Evolutionary conservation across 805 yeast species (phyloP), one percentile per base, ranked within the genome.

Genomic region (Starmera dryadoides): DNA sequence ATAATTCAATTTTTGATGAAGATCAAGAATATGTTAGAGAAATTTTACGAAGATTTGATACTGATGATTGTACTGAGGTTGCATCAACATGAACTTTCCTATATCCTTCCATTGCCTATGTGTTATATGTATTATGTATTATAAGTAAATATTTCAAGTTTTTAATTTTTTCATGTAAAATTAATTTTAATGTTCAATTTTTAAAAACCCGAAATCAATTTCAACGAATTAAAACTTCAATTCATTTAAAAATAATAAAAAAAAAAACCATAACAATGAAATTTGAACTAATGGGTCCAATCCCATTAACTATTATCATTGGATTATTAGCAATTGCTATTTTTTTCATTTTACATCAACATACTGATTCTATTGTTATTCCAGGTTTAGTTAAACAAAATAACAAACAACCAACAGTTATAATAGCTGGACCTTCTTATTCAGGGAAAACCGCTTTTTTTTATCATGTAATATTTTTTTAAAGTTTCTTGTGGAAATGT

Each of bases 401-500:
- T 3, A 52, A 56, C 46, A 59, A 53, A 39, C 63, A 60, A 37
- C 84, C 86, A 8, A 73, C 84, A 1, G 73, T 77, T 46, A 60
- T 83, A 36, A 69, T 85, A 20, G 66, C 75, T 25, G 94, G 94
- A 0, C 77, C 81, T 25, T 69, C 77, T 14, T 68, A 69, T 29
- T 61, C 77, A 29, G 93, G 93, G 4, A 85, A 85, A 55, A 82
- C 93, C 6, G 48, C 75, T 3, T 62, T 83, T 25, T 81, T 61
- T 49, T 58, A 61, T 19, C 34, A 49, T 36, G 52, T 54, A 38
- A 22, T 46, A 30, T 22, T 2, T 10, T 43, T 36, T n/a, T 41
- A 39, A 14, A 30, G 37, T 7, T 16, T 34, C 15, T 35, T 32
- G 17, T 22, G 32, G 16, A n/a, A 40, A 36, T 31, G 22, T 18